Conservation (phyloP, 106 monocot genomes). For the Phalaenopsis equestris region DNA sequence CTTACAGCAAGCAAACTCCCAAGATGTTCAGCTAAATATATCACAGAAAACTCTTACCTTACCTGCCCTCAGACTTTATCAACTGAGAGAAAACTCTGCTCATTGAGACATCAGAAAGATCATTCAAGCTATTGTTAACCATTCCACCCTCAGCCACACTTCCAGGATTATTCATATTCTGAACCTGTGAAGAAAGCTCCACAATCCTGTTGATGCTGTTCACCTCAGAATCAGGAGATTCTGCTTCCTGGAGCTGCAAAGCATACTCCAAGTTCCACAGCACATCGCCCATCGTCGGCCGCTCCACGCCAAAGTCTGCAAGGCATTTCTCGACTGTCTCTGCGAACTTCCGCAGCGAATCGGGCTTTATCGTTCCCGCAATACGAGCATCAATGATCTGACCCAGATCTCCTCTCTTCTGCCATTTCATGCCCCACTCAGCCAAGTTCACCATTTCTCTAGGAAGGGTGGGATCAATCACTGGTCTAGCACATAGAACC, state of each 20-base stretch:
- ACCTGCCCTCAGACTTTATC: constrained; percentile 72
- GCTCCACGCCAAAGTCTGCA: constrained; percentile 58
- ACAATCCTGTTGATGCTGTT: constrained; percentile 43
- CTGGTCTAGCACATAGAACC: constrained; percentile 60
- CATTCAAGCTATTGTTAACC: constrained; percentile 2
- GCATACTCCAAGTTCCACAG: constrained; percentile 68
- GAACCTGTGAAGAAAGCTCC: constrained; percentile 23
- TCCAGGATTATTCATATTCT: constrained; percentile 11
- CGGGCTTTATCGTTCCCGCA: constrained; percentile 33
- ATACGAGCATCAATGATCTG: constrained; percentile 42
- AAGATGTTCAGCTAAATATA: background rate
- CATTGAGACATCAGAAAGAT: constrained; percentile 62
- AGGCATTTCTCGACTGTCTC: constrained; percentile 65
- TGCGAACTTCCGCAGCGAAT: constrained; percentile 52
- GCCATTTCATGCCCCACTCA: constrained; percentile 62
- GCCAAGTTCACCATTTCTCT: constrained; percentile 79
- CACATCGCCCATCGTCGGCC: constrained; percentile 65
- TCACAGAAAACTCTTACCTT: constrained; percentile 26
- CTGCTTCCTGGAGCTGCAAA: constrained; percentile 52
- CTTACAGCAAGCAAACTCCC: background rate
- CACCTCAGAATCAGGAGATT: constrained; percentile 17
- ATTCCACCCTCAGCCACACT: background rate
- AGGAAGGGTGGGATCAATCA: constrained; percentile 62
- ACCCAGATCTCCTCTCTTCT: constrained; percentile 40
- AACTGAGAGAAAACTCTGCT: constrained; percentile 79